These are phyloP conservation scores for Periconia sp. DNA, from an alignment of 2,329 filamentous ascomycete species.

Conservation along the genomic window DNA sequence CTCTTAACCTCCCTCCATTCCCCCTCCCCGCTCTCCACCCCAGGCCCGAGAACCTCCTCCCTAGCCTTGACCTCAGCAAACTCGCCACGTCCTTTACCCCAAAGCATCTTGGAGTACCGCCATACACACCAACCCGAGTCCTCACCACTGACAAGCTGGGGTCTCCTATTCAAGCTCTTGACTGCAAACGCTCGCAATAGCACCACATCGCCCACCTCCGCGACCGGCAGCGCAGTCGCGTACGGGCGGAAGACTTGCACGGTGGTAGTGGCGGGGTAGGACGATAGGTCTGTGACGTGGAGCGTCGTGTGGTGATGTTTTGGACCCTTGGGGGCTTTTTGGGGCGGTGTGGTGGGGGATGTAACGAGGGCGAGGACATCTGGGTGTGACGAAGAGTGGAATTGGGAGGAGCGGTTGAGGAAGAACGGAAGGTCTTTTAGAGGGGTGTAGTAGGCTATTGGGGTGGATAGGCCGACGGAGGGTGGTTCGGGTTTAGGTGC, in stretches of 20 bases:
- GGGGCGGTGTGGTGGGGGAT: constrained; percentile 30
- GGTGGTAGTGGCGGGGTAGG: constrained; percentile 22
- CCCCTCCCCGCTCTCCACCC: constrained; percentile 49
- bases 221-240: constrained; percentile 44
- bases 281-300: constrained; percentile 43
- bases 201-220: constrained; percentile 47
- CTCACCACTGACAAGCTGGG: constrained; percentile 43
- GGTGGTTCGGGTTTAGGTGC: constrained; percentile 10
- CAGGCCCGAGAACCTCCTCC: constrained; percentile 50
- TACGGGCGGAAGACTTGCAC: constrained; percentile 50
- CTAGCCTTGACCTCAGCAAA: constrained; percentile 32
- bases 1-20: constrained; percentile 46
- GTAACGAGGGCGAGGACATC: constrained; percentile 51
- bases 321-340: constrained; percentile 45
- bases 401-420: constrained; percentile 43
- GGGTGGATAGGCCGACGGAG: constrained; percentile 43
- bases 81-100: constrained; percentile 26
- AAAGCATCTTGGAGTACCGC: constrained; percentile 38
- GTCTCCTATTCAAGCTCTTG: constrained; percentile 42
- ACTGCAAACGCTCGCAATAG: constrained; percentile 48
- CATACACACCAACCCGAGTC: constrained; percentile 53
- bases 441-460: constrained; percentile 50
- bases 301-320: constrained; percentile 49
- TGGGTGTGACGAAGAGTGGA: constrained; percentile 38
- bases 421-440: constrained; percentile 43